A percentile compares a stretch with the other conserved stretches of the same genome.
phyloP scores from a whole-genome alignment of 129 eudicot genomes.

The sunflower (Helianthus annuus) region DNA sequence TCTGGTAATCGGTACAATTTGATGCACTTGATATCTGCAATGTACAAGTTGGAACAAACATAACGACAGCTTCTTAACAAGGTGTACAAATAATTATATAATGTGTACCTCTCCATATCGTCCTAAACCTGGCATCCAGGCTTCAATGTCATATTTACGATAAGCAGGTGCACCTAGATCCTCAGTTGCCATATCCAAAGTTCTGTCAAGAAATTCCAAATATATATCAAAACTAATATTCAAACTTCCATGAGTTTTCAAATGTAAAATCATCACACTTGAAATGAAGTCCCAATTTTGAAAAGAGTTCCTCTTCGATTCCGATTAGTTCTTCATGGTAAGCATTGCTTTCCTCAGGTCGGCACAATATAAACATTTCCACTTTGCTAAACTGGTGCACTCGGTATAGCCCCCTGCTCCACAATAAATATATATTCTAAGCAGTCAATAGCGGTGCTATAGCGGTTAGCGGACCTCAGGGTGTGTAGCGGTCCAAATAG shows the following conservation, averaged over 20 bases:
- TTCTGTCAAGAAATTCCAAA: conserved; percentile 45
- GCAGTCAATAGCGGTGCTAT: no score
- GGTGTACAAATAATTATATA: background rate
- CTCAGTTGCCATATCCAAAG: conserved; percentile 88
- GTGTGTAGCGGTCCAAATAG: no score
- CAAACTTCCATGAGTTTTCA: background rate
- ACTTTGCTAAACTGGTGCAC: conserved; percentile 99
- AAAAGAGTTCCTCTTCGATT: conserved; percentile 84
- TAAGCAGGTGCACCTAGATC: conserved; percentile 98
- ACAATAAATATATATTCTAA: background rate
- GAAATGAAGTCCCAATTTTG: conserved; percentile 87
- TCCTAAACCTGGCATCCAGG: conserved; percentile 99
- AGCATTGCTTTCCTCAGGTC: conserved; percentile 82
- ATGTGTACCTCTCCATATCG: conserved; percentile 90
- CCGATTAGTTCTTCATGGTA: conserved; percentile 80
- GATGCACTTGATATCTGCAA: conserved; percentile 96
- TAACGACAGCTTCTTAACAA: background rate
- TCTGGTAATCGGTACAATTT: conserved; percentile 94
- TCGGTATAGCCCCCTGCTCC: conserved; percentile 85
- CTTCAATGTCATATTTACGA: conserved; percentile 89
- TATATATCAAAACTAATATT: background rate
- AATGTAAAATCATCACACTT: conserved; percentile 44
- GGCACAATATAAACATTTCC: conserved; percentile 89
- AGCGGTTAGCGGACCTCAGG: no score
- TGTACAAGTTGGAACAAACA: conserved; percentile 1